phyloP scores from a whole-genome alignment of 768 basidiomycete species.

The Pleurotus citrinopileatus region DNA sequence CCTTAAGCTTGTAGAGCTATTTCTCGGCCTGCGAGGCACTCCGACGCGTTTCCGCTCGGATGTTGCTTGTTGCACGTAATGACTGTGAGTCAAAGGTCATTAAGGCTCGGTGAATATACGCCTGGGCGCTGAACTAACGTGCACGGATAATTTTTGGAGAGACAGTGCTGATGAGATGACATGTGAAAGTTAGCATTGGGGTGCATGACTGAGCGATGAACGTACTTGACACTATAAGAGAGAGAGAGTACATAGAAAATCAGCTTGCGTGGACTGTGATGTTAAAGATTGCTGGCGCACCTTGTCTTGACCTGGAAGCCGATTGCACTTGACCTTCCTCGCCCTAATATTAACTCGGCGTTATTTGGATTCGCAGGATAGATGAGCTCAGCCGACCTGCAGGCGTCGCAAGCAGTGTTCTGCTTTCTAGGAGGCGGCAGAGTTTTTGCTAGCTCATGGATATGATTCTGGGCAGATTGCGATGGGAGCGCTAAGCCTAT shows the following conservation, averaged over 20 bases:
- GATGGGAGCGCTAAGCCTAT: conserved; percentile 62
- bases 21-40: conserved; percentile 57
- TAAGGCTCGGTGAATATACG: conserved; percentile 6
- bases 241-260: conserved; percentile 15
- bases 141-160: conserved; percentile 88
- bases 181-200: conserved; percentile 15
- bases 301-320: conserved; percentile 80
- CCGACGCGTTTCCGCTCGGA: conserved; percentile 75
- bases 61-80: conserved; percentile 81
- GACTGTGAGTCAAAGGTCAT: conserved; percentile 36
- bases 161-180: conserved; percentile 59
- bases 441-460: conserved; percentile 77
- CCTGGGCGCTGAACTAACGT: conserved; percentile 55
- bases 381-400: conserved; percentile 53
- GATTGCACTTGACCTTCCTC: conserved; percentile 88
- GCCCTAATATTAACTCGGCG: conserved; percentile 44
- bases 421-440: conserved; percentile 87
- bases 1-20: conserved; percentile 49
- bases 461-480: conserved; percentile 74
- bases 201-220: conserved; percentile 12
- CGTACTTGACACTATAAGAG: conserved; percentile 66
- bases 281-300: conserved; percentile 34
- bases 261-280: conserved; percentile 3
- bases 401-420: conserved; percentile 92
- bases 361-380: background rate